Percentiles rank a stretch among this genome's conserved stretches.
These are phyloP conservation scores for Eutypa lata DNA, from an alignment of 2,329 filamentous ascomycete species.

Conservation along the genomic window DNA sequence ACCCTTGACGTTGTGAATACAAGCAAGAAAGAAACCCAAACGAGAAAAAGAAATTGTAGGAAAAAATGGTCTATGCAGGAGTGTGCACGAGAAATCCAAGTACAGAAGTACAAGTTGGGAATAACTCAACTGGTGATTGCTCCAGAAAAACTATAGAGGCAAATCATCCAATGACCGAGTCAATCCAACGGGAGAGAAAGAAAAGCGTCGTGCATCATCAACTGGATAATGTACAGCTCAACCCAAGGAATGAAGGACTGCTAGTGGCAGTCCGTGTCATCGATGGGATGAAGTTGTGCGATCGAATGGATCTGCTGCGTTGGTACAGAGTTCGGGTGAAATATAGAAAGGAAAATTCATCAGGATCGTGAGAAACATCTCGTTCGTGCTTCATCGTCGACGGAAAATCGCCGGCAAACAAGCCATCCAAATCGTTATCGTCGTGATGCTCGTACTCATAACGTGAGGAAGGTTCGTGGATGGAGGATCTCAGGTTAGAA, in stretches of 20 bases:
- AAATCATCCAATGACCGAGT: background rate
- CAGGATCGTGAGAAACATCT: constrained; percentile 29
- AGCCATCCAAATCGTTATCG: constrained; percentile 16
- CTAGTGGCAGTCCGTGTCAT: constrained; percentile 14
- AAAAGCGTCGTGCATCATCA: constrained; percentile 18
- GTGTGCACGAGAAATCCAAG: background rate
- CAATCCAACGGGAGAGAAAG: background rate
- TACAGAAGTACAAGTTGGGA: background rate
- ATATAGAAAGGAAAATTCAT: constrained; percentile 20
- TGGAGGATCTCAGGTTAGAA: constrained; percentile 21
- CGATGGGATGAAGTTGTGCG: constrained; percentile 10
- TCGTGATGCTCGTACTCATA: constrained; percentile 29
- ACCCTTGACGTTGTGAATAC: background rate
- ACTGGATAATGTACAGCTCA: constrained; percentile 30
- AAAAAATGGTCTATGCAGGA: background rate
- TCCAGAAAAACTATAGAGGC: background rate
- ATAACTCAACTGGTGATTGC: background rate
- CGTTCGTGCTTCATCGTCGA: constrained; percentile 26
- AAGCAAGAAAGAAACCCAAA: background rate
- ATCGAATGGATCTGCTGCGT: constrained; percentile 15
- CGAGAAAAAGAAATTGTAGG: background rate
- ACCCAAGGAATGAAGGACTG: constrained; percentile 17
- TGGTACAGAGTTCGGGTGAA: constrained; percentile 6
- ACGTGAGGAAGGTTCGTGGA: constrained; percentile 10
- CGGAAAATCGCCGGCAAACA: constrained; percentile 15